phyloP scores from a whole-genome alignment of 495 filamentous ascomycete genomes.

The Parathielavia hyrcaniae region DNA sequence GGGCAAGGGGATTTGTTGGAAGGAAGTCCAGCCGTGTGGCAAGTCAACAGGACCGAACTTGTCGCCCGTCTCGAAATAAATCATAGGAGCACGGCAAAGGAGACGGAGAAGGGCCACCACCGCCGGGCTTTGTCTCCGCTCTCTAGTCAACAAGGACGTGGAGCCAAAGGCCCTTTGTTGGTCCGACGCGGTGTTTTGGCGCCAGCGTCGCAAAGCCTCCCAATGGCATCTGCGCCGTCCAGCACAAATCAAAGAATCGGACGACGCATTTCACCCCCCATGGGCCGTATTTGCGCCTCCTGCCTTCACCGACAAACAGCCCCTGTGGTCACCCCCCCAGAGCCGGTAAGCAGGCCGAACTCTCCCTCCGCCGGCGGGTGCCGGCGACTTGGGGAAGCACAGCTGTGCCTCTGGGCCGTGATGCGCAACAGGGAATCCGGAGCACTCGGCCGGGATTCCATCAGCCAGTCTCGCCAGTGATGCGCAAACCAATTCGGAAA shows the following conservation, averaged over 20 bases:
- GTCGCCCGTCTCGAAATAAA: slow-evolving; percentile 7
- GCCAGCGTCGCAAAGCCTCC: not conserved
- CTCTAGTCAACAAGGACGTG: not conserved
- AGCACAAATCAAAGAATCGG: not conserved
- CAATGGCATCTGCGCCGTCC: not conserved
- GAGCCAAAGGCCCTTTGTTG: not conserved
- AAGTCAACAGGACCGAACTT: not conserved
- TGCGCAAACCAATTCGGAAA: slow-evolving; percentile 8
- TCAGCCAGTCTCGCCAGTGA: too few relatives aligned
- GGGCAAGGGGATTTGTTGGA: slow-evolving; percentile 16
- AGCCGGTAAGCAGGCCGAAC: not conserved
- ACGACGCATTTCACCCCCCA: not conserved
- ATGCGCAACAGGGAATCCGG: not conserved
- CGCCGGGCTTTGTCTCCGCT: slow-evolving; percentile 1
- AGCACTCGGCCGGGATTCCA: slow-evolving; percentile 4
- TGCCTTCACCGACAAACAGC: not conserved
- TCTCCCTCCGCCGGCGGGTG: not conserved
- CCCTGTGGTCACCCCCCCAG: not conserved
- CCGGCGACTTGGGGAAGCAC: not conserved
- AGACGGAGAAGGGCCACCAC: not conserved
- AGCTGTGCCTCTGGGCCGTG: not conserved
- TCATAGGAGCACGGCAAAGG: slow-evolving; percentile 1
- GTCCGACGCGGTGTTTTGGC: not conserved
- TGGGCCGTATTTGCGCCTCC: not conserved
- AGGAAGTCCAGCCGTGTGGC: slow-evolving; percentile 2